Percentiles rank a stretch among this genome's conserved stretches.
Conservation (phyloP, 2,329 filamentous ascomycete genomes). For the Phialocephala subalpina region DNA sequence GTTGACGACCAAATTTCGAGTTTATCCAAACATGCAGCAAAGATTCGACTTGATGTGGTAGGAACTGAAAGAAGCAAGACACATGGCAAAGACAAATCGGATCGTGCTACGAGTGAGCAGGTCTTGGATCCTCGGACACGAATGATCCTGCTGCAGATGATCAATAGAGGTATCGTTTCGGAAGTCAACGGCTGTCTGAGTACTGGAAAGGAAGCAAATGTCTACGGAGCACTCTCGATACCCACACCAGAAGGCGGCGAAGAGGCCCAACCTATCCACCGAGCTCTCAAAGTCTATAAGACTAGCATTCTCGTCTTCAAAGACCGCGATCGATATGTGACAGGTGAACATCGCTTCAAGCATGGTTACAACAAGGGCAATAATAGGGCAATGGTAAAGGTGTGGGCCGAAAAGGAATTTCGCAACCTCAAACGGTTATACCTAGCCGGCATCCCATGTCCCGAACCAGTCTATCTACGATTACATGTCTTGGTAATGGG, state of each 20-base stretch:
- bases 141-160: slow-evolving; percentile 95
- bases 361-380: slow-evolving; percentile 93
- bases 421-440: slow-evolving; percentile 89
- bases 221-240: slow-evolving; percentile 85
- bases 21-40: slow-evolving; percentile 84
- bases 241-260: slow-evolving; percentile 59
- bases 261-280: slow-evolving; percentile 65
- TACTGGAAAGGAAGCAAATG: slow-evolving; percentile 97
- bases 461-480: slow-evolving; percentile 87
- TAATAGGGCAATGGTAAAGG: slow-evolving; percentile 95
- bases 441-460: slow-evolving; percentile 85
- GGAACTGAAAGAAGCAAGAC: slow-evolving; percentile 60
- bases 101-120: slow-evolving; percentile 93
- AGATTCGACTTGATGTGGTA: slow-evolving; percentile 77
- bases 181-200: slow-evolving; percentile 96
- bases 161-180: slow-evolving; percentile 87
- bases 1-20: slow-evolving; percentile 89
- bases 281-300: slow-evolving; percentile 99
- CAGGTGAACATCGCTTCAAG: slow-evolving; percentile 91
- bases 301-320: slow-evolving; percentile 98
- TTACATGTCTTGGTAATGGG: slow-evolving; percentile 96
- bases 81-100: slow-evolving; percentile 83
- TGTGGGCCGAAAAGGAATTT: slow-evolving; percentile 99
- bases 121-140: slow-evolving; percentile 93
- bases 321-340: slow-evolving; percentile 94